Evolutionary conservation across 2,329 filamentous ascomycete genomes (phyloP).

Genomic region (Coleophoma crateriformis): DNA sequence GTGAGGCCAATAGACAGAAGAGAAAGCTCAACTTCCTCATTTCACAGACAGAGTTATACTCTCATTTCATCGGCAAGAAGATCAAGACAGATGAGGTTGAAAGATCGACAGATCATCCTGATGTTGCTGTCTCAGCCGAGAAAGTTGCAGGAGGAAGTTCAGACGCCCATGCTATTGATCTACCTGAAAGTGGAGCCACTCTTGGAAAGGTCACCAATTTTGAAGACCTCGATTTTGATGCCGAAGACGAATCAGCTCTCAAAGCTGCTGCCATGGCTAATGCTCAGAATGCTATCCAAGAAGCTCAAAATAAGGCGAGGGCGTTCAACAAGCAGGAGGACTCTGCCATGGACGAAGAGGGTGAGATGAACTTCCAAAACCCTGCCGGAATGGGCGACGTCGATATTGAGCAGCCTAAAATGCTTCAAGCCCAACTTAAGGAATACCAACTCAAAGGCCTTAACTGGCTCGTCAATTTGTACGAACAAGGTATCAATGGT

Average conservation of each 20-base stretch:
- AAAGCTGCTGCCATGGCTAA: constrained; percentile 87
- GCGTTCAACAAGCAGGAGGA: constrained; percentile 77
- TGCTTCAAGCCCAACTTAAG: constrained; percentile 90
- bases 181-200: constrained; percentile 48
- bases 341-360: constrained; percentile 77
- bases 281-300: constrained; percentile 89
- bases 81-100: constrained; percentile 97
- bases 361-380: constrained; percentile 99
- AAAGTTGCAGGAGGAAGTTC: constrained; percentile 27
- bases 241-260: constrained; percentile 80
- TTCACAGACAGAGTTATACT: constrained; percentile 97
- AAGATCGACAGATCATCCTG: constrained; percentile 76
- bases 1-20: constrained; percentile 95
- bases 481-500: constrained; percentile 99
- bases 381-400: constrained; percentile 91
- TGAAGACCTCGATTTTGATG: constrained; percentile 91
- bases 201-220: constrained; percentile 83
- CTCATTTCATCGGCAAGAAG: constrained; percentile 98
- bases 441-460: constrained; percentile 99
- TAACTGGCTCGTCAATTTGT: constrained; percentile 98
- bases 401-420: constrained; percentile 88
- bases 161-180: constrained; percentile 34
- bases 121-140: constrained; percentile 54
- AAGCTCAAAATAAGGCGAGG: constrained; percentile 87
- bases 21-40: constrained; percentile 99